Evolutionary conservation across 179 eudicot genomes (phyloP).

Genomic region (Silene coronaria): DNA sequence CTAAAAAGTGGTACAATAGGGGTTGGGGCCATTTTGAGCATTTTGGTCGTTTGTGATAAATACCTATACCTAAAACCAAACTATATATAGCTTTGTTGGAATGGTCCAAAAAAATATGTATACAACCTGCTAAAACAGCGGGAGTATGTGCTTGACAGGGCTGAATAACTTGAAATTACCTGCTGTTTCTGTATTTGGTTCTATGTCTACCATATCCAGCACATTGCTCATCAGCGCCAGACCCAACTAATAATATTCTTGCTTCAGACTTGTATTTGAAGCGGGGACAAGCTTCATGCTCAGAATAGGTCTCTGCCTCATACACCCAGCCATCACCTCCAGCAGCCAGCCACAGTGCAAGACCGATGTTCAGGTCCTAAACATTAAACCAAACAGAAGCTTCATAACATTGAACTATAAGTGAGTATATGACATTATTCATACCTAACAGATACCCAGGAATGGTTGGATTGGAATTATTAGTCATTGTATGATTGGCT

Average conservation of each 20-base stretch:
- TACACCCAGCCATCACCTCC: slow-evolving; percentile 76
- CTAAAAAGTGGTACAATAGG: too few relatives aligned
- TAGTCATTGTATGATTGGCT: too few relatives aligned
- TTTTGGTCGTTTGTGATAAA: too few relatives aligned
- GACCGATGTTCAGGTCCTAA: slow-evolving; percentile 93
- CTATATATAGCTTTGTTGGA: too few relatives aligned
- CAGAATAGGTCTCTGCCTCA: slow-evolving; percentile 28
- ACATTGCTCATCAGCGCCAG: slow-evolving; percentile 99
- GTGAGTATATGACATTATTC: not conserved
- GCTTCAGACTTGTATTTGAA: slow-evolving; percentile 65
- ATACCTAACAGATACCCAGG: not conserved
- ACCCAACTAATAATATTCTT: slow-evolving; percentile 86
- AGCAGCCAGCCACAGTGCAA: slow-evolving; percentile 95
- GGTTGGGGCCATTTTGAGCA: too few relatives aligned
- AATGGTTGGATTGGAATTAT: too few relatives aligned
- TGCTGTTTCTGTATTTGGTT: slow-evolving; percentile 74
- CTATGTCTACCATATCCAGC: slow-evolving; percentile 98
- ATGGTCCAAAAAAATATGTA: too few relatives aligned
- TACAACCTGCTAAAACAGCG: too few relatives aligned
- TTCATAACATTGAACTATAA: not conserved
- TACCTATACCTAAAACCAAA: too few relatives aligned
- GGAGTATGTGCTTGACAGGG: too few relatives aligned
- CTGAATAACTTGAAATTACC: slow-evolving; percentile 32
- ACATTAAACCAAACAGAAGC: slow-evolving; percentile 7
- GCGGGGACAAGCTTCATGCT: slow-evolving; percentile 25